Base-by-base conservation (phyloP, 257 asterid species). In the Salvia miltiorrhiza region DNA sequence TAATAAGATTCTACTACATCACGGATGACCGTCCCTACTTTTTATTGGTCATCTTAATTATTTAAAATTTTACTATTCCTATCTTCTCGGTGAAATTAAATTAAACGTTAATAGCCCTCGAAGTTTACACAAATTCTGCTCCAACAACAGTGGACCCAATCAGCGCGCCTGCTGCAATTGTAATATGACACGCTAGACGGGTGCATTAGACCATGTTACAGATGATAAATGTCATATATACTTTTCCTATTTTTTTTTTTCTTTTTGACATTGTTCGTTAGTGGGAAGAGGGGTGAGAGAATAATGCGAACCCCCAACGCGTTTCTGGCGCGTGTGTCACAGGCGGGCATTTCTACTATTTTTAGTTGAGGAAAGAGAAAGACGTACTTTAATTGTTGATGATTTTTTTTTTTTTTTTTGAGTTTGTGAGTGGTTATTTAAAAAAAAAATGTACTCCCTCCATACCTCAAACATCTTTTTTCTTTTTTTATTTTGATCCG, bases 141-240 rank as follows among this genome's bases (percentile, higher is more conserved):
- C 88, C 88, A 61, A 67, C 61, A 23, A 47, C 4, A 52, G 76
- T 78, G 91, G 88, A 83, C 88, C 87, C 87, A 81, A 81, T 81
- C 44, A 70, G 30, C 40, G 17, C 37, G 28, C 19, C 23, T 4
- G 10, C 5, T 14, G 66, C 55, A 37, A 30, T 24, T 0, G 19
- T 12, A 1, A 9, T 3, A 1, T 2, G 81, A 61, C 79, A 73
- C 75, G 58, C 74, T 10, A 7, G 48, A 20, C 24, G 44, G 68
- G 63, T 21, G 61, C 67, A 1, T 23, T 66, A 55, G 6, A 73
- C 82, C 33, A 1, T 9, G n/a, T 60, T 7, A 4, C 77, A 82
- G 19, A 9, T 0, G 37, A 79, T 69, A 39, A 2, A 8, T 2
- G 17, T 43, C 72, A 56, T 45, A 33, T 7, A 2, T 45, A 3